A percentile compares a stretch with the other conserved stretches of the same genome.
Evolutionary conservation across 1,284 basidiomycete species (phyloP).

Genomic region (Sporisorium graminicola): DNA sequence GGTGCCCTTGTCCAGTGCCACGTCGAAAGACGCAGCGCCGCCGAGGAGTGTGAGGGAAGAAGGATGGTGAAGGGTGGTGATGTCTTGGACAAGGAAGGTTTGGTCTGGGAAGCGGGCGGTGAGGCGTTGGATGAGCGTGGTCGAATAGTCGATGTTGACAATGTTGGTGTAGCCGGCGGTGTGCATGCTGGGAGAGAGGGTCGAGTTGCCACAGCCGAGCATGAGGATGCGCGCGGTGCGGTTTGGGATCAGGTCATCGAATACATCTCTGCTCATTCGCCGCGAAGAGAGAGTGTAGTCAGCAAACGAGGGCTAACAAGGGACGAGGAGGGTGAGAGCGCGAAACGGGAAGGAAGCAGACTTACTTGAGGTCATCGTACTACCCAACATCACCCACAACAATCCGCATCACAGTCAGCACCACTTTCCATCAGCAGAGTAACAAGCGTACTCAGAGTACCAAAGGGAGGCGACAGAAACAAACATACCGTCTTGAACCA

Average conservation of each 20-base stretch:
- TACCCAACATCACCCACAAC: background rate
- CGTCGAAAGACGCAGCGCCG: slow-evolving; percentile 52
- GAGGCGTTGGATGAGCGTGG: slow-evolving; percentile 58
- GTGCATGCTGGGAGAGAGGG: slow-evolving; percentile 59
- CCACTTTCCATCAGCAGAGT: too few species aligned
- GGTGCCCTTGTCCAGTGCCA: slow-evolving; percentile 66
- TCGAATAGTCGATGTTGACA: slow-evolving; percentile 58
- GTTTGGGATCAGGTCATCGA: slow-evolving; percentile 55
- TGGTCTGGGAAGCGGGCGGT: slow-evolving; percentile 40
- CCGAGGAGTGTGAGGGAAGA: slow-evolving; percentile 41
- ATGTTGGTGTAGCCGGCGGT: slow-evolving; percentile 56
- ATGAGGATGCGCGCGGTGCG: slow-evolving; percentile 56
- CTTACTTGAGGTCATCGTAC: slow-evolving; percentile 8
- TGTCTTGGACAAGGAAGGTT: slow-evolving; percentile 59
- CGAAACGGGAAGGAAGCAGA: too few species aligned
- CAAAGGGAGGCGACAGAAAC: background rate
- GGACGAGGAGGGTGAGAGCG: background rate
- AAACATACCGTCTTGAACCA: slow-evolving; percentile 60
- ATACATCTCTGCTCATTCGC: slow-evolving; percentile 33
- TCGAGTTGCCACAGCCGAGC: slow-evolving; percentile 66
- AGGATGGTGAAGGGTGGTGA: slow-evolving; percentile 51
- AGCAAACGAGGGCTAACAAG: too few species aligned
- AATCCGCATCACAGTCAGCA: too few species aligned
- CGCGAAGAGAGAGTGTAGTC: background rate
- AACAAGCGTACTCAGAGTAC: too few species aligned